Base-by-base conservation (phyloP, 169 alveolate species). In the Prorocentrum cordatum region DNA sequence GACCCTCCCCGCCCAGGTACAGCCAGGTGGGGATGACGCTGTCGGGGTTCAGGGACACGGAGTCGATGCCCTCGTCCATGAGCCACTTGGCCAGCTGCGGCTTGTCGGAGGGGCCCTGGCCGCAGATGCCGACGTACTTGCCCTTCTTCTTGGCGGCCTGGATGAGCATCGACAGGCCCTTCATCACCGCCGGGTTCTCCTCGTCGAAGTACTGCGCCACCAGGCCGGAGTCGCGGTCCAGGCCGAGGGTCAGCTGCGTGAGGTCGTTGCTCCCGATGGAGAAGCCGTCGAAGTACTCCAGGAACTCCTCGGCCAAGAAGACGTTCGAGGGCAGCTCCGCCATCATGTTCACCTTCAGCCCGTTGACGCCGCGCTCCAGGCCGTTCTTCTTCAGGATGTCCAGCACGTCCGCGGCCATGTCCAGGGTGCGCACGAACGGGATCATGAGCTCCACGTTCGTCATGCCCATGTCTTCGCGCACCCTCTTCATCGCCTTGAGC, bases 341-440 rank as follows among this genome's bases (percentile, higher is more conserved):
- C 88, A 79, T 79, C 88, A 58, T 79, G 45, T 79, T 58, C 88
- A 79, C 84, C 39, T 42, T 79, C 33, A 79, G 75, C 14, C 88
- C 88, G 27, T 79, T 66, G 36, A 59, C 88, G 1, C 88, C 88
- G 9, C 88, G 73, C 61, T 58, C 45, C 42, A 79, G 58, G 39
- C 88, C 88, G 45, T 79, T 79, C 75, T 79, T 79, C 75, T 79
- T 66, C 35, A 79, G 47, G 24, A 79, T 66, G 38, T 79, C 88
- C 12, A 59, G 58, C 54, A 79, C 88, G 29, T 79, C 88, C 33
- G 35, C 59, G 75, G 88, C 88, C 88, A 77, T 77, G 64, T 79
- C 88, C 88, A 79, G 32, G 75, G 88, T 79, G 24, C 88, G 73
- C 47, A 79, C 88, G 75, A 79, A 79, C 62, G 88, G 88, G n/a